Evolutionary conservation across 2,329 filamentous ascomycete species (phyloP), one percentile per base, ranked within the genome.

Genomic region (Myriosclerotinia scirpicola): DNA sequence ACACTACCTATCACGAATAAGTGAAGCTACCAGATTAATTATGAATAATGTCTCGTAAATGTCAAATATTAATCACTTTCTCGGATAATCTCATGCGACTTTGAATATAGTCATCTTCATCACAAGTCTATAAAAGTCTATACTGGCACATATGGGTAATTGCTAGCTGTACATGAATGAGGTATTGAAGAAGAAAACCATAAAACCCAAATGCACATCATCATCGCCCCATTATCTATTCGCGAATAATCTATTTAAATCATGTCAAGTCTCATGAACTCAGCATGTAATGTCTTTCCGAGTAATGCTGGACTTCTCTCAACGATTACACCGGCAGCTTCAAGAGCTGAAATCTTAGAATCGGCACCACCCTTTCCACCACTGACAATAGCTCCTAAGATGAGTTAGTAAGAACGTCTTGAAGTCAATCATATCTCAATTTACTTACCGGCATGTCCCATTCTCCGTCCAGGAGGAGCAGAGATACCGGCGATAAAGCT

Each of bases 401-500:
- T 56, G 22, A 15, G 56, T 75, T 68, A 78, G 70, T 42, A 64
- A 42, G 34, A 20, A 12, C 54, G 2, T 42, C 20, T 30, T 17
- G 4, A 36, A 36, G 2, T 8, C 8, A 30, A 15, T 9, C 11
- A 15, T 11, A 2, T 53, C 22, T 11, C 14, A 30, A 40, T 12
- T 5, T 34, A 78, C 79, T 65, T 77, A 84, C 95, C 95, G 73
- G 95, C 95, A 85, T 99, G 95, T 75, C 95, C 95, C 95, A 98
- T 99, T 80, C 95, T 90, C 79, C 95, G 89, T 77, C 95, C 95
- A 44, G 95, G 93, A 66, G 95, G 95, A 72, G 95, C 95, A 74
- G 92, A 96, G 83, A 99, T 98, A 83, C 95, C 95, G 72, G 95
- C 95, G 76, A 98, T 98, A 83, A 99, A 99, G 81, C 90, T 92